A percentile compares a stretch with the other conserved stretches of the same genome.
phyloP scores from a whole-genome alignment of 805 yeast species.

The Torulaspora indica region DNA sequence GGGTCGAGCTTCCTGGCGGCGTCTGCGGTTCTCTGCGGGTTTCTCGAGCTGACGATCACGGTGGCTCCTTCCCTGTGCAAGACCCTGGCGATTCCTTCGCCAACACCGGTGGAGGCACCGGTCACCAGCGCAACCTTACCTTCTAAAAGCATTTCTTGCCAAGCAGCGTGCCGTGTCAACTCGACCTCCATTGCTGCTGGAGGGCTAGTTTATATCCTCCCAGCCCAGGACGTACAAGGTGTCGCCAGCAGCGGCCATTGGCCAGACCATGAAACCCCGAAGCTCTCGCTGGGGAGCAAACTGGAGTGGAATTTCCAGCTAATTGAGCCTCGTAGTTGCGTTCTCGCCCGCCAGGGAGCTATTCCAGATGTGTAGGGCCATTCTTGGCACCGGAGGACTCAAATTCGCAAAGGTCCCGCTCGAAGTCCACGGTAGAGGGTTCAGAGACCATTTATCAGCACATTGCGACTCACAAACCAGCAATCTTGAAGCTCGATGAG shows the following conservation, averaged over 20 bases:
- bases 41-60: neutral
- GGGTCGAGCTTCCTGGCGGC: neutral
- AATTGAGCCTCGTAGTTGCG: too few relatives aligned
- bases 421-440: too few relatives aligned
- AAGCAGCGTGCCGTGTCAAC: neutral
- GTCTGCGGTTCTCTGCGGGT: neutral
- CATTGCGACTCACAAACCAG: neutral
- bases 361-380: too few relatives aligned
- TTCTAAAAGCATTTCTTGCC: neutral
- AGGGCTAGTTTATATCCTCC: neutral
- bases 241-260: too few relatives aligned
- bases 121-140: constrained; percentile 1
- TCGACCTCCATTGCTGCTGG: neutral
- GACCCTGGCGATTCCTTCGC: neutral
- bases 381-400: too few relatives aligned
- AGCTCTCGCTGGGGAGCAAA: too few relatives aligned
- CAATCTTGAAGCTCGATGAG: neutral
- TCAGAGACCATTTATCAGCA: neutral
- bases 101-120: constrained; percentile 1
- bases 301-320: too few relatives aligned
- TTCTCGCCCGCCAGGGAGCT: too few relatives aligned
- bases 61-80: neutral
- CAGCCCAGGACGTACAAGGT: too few relatives aligned
- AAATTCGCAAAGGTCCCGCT: too few relatives aligned
- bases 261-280: too few relatives aligned